Conservation (phyloP, 352 stramenopile species). For the Globisporangium camurandrum region DNA sequence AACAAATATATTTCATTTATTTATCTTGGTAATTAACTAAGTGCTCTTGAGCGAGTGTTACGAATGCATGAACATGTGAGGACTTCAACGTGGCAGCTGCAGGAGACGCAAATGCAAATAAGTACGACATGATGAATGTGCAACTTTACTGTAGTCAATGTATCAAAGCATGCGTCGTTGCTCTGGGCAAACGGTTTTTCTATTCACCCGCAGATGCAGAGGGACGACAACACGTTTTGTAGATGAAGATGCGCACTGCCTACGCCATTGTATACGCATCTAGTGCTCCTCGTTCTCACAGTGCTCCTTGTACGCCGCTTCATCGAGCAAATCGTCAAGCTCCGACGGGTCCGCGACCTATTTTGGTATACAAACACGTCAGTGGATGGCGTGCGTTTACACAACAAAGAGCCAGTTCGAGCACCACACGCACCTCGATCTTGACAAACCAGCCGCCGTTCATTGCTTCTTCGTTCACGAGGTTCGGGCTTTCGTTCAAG, state of each 20-base stretch:
- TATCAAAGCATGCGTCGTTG: not conserved
- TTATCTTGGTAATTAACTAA: too few relatives aligned
- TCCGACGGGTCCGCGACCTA: slow-evolving; percentile 65
- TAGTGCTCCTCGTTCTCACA: slow-evolving; percentile 83
- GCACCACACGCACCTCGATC: slow-evolving; percentile 47
- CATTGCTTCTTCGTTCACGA: slow-evolving; percentile 86
- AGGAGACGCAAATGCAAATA: not conserved
- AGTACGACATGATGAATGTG: not conserved
- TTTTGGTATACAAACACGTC: not conserved
- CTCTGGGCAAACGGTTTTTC: not conserved
- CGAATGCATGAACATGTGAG: not conserved
- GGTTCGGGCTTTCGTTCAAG: slow-evolving; percentile 69
- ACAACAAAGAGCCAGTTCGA: not conserved
- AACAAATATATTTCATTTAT: too few relatives aligned
- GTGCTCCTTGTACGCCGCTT: slow-evolving; percentile 80
- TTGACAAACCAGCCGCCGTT: slow-evolving; percentile 87
- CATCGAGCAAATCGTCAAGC: slow-evolving; percentile 73
- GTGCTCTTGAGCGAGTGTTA: too few relatives aligned
- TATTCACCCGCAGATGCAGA: not conserved
- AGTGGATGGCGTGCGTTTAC: slow-evolving; percentile 5
- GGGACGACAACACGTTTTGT: not conserved
- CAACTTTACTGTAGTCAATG: not conserved
- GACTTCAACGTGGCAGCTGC: too few relatives aligned
- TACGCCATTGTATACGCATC: not conserved
- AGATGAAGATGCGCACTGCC: not conserved